Base-by-base conservation (phyloP, 805 yeast species). In the Blastobotrys muscicola region DNA sequence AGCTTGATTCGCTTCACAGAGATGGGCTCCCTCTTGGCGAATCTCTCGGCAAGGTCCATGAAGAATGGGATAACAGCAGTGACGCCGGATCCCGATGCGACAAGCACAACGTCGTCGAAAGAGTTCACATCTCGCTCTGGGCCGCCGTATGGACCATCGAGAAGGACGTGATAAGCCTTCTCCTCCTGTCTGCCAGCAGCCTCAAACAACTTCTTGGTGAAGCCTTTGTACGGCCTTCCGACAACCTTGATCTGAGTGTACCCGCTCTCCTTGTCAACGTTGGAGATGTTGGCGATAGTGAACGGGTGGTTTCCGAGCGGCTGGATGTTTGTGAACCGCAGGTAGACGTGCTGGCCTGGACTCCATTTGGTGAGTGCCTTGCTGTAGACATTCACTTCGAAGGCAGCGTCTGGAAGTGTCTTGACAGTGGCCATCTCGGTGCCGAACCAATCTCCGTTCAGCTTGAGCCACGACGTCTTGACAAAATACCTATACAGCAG, bases 71-170 rank as follows among this genome's bases (percentile, higher is more conserved):
- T 14, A 7, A 41, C 33, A 6, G 52, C 52, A 1, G 76, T 63
- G 4, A 67, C 69, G 2, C 78, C 78, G 1, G 71, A 61, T 1
- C 77, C 78, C 3, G 69, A 67, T 8, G 62, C 61, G 11, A 72
- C 45, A 32, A 71, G 65, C 3, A 66, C 39, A 8, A 58, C 59
- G 7, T 67, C 46, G 38, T 72, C 74, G 49, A 73, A 74, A 6
- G 65, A 58, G 8, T 60, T 51, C 29, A 71, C 57, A 3, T 71
- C 66, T 43, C 71, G 72, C 35, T 60, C 59, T 14, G 57, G 53
- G 2, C 68, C 73, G 0, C 76, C 76, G 46, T 61, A 67, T 0
- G 78, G 78, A 0, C 78, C 78, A 29, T 61, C 61, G 34, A 72
- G 57, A 3, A 59, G 41, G 0, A 68, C 71, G 33, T 66, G 68